Evolutionary conservation across 176 grass and related monocot species (phyloP).

Genomic region (Oryza australiensis): DNA sequence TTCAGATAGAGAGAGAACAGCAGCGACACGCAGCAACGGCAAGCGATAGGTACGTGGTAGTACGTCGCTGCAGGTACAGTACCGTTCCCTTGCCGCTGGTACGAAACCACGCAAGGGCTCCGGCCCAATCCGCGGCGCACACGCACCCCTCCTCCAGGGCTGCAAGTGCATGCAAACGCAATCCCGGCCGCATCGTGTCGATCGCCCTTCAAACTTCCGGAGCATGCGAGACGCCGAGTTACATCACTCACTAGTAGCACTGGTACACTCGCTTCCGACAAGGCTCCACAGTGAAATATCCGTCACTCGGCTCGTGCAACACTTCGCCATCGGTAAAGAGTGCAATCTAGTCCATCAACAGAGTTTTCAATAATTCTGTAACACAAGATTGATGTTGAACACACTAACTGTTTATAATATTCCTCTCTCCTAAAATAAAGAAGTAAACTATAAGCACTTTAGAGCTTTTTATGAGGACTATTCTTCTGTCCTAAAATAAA

Average conservation of each 20-base stretch:
- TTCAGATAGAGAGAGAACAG: background rate
- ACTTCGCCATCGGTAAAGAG: background rate
- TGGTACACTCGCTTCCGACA: background rate
- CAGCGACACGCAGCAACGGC: background rate
- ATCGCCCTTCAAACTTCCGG: background rate
- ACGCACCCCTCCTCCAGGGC: background rate
- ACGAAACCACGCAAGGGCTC: background rate
- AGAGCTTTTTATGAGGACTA: too few species aligned
- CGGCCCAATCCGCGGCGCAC: background rate
- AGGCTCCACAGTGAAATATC: background rate
- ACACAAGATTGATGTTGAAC: background rate
- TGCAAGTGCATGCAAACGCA: background rate
- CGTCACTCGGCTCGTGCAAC: conserved; percentile 19
- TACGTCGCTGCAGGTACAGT: background rate
- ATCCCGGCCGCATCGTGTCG: background rate
- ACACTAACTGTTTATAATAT: background rate
- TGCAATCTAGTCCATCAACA: background rate
- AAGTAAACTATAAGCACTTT: too few species aligned
- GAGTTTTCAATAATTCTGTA: background rate
- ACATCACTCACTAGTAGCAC: background rate
- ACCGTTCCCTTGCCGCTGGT: background rate
- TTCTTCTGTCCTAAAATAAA: too few species aligned
- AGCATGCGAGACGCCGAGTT: background rate
- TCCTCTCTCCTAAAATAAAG: too few species aligned
- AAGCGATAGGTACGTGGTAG: too few species aligned